phyloP scores from a whole-genome alignment of 75 land plant species.

The Cunninghamia lanceolata region DNA sequence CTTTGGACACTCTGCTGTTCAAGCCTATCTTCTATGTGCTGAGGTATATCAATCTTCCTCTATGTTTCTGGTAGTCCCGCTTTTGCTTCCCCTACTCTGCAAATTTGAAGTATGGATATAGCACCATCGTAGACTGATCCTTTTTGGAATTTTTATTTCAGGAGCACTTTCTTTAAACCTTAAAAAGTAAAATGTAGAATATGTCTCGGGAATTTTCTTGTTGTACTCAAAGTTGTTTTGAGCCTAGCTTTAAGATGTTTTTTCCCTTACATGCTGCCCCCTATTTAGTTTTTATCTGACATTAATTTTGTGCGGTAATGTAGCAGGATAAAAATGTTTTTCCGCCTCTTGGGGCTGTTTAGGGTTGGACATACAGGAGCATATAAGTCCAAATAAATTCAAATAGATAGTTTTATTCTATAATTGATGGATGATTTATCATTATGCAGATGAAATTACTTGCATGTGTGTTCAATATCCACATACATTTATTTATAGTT shows the following conservation, averaged over 20 bases:
- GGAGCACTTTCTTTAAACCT: background rate
- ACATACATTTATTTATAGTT: background rate
- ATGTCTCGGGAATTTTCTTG: background rate
- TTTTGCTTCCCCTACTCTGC: background rate
- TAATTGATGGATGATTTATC: background rate
- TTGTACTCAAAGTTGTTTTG: background rate
- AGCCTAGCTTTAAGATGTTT: background rate
- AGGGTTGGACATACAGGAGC: background rate
- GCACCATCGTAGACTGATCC: background rate
- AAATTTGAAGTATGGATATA: background rate
- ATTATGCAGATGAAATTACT: background rate
- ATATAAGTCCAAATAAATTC: background rate
- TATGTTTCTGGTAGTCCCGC: background rate
- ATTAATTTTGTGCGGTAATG: background rate
- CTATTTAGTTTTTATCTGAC: background rate
- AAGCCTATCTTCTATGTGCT: conserved; percentile 73
- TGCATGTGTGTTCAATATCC: background rate
- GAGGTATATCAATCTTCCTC: conserved; percentile 35
- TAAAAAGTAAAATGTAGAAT: background rate
- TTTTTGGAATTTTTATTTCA: background rate
- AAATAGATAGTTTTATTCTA: background rate
- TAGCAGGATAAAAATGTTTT: background rate
- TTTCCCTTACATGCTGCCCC: background rate
- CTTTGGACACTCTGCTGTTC: conserved; percentile 88
- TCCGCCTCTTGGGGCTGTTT: background rate